Evolutionary conservation across 306 rosid genomes (phyloP).

Genomic region (Chamaecrista fasciculata): DNA sequence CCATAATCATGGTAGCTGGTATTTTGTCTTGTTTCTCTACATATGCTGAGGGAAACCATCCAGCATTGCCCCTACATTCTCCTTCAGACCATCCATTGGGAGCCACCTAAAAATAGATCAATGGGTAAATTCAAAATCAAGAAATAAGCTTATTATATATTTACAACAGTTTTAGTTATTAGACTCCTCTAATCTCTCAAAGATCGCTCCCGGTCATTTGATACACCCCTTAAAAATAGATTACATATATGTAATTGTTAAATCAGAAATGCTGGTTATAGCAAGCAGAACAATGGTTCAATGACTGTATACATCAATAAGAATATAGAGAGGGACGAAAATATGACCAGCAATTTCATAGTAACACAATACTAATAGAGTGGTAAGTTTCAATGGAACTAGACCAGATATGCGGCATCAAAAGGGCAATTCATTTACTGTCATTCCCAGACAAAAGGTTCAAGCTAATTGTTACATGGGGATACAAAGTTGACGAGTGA

Average conservation of each 20-base stretch:
- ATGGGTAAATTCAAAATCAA: no score
- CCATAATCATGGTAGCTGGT: constrained; percentile 44
- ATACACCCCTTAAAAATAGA: constrained; percentile 52
- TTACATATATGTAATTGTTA: neutral
- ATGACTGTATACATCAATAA: neutral
- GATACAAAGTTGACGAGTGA: neutral
- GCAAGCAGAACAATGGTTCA: neutral
- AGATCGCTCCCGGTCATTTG: no score
- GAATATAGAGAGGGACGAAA: constrained; percentile 8
- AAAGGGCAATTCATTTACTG: constrained; percentile 1
- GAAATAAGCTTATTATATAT: no score
- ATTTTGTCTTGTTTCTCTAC: constrained; percentile 62
- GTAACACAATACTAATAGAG: neutral
- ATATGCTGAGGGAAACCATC: constrained; percentile 98
- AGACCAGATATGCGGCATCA: neutral
- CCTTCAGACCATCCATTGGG: constrained; percentile 96
- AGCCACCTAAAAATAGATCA: constrained; percentile 46
- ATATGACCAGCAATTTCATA: neutral
- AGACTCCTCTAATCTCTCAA: no score
- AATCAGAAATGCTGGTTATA: constrained; percentile 3
- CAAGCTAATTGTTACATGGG: neutral
- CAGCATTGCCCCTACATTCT: constrained; percentile 68
- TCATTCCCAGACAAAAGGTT: neutral
- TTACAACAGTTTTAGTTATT: no score
- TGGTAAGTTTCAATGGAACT: neutral